Conservation (phyloP, 306 rosid genomes). For the Prunus padus region DNA sequence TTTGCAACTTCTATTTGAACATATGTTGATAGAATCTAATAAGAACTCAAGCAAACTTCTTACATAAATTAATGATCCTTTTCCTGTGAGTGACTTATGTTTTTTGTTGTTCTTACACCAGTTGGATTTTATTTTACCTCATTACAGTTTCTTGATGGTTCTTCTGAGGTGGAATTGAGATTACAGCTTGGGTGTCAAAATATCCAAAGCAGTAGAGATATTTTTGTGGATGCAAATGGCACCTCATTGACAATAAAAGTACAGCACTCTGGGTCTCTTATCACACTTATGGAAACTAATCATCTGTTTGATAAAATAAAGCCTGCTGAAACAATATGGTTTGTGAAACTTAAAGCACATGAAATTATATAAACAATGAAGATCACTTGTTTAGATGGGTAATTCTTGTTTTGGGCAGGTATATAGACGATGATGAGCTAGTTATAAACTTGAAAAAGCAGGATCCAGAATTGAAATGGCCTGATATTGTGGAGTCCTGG, state of each 20-base stretch:
- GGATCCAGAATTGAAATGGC: conserved; percentile 90
- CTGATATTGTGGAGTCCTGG: conserved; percentile 83
- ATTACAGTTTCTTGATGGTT: conserved; percentile 71
- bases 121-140: not conserved
- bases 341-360: conserved; percentile 27
- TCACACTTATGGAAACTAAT: conserved; percentile 70
- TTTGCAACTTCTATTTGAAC: not conserved
- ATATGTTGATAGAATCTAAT: not conserved
- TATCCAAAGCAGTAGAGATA: conserved; percentile 49
- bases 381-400: conserved; percentile 8
- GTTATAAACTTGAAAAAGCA: conserved; percentile 87
- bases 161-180: conserved; percentile 85
- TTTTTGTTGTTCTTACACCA: not conserved
- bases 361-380: not conserved
- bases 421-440: conserved; percentile 79
- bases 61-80: not conserved
- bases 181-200: conserved; percentile 44
- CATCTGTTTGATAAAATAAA: conserved; percentile 72
- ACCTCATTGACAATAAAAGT: conserved; percentile 58
- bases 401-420: conserved; percentile 53
- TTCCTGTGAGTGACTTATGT: not conserved
- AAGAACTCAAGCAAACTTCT: not conserved
- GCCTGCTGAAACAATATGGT: conserved; percentile 95
- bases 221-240: conserved; percentile 59
- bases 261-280: conserved; percentile 49